Percentiles rank a stretch among this genome's conserved stretches.
These are phyloP conservation scores for Bigelowiella natans DNA, from an alignment of 78 protist species.

Conservation along the genomic window DNA sequence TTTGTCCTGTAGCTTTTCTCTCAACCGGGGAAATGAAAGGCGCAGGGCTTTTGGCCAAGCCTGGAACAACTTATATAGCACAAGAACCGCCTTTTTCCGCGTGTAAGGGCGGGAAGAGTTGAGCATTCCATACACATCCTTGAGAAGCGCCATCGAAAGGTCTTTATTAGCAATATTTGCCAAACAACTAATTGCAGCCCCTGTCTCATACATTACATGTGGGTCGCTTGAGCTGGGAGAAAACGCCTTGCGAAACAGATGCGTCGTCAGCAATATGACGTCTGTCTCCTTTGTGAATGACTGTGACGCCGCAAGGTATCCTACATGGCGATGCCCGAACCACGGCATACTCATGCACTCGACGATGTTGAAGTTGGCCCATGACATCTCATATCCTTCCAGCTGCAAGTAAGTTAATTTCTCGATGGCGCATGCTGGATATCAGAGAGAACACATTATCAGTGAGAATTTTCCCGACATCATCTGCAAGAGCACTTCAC, in stretches of 20 bases:
- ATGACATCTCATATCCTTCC: not conserved
- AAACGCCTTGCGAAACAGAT: constrained; percentile 9
- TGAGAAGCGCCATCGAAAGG: not conserved
- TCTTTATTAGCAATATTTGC: not conserved
- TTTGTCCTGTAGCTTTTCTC: constrained; percentile 70
- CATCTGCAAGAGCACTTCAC: too few species aligned
- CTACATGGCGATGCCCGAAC: not conserved
- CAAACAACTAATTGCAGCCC: not conserved
- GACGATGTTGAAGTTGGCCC: not conserved
- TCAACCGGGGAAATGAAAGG: constrained; percentile 77
- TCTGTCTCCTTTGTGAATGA: not conserved
- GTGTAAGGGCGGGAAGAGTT: constrained; percentile 60
- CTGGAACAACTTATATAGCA: constrained; percentile 46
- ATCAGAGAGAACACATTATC: not conserved
- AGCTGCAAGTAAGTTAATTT: not conserved
- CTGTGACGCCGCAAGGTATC: not conserved
- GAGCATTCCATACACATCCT: constrained; percentile 61
- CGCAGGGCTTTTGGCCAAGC: constrained; percentile 86
- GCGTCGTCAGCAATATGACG: constrained; percentile 18
- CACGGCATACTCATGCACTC: not conserved
- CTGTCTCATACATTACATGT: not conserved
- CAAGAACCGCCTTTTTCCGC: constrained; percentile 65
- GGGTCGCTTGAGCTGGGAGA: not conserved
- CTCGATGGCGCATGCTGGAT: not conserved
- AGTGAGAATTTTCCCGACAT: too few species aligned